A percentile compares a stretch with the other conserved stretches of the same genome.
Evolutionary conservation across 306 rosid species (phyloP).

Genomic region (Prunus salicina): DNA sequence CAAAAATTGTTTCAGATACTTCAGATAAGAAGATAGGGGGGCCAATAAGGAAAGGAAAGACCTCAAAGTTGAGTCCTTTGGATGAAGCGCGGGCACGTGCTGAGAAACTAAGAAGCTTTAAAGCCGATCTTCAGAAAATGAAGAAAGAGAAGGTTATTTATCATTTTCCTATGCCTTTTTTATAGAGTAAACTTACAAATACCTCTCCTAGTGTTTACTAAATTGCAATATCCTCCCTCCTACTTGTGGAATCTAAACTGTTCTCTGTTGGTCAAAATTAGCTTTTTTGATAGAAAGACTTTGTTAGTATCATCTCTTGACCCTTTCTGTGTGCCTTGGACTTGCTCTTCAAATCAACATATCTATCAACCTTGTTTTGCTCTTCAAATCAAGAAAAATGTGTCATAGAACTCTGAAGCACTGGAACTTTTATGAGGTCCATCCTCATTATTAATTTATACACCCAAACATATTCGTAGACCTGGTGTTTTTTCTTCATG

Average conservation of each 20-base stretch:
- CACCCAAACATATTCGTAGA: neutral
- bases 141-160: slow-evolving; percentile 90
- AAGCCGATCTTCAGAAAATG: slow-evolving; percentile 96
- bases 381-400: neutral
- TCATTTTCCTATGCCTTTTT: neutral
- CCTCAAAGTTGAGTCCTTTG: slow-evolving; percentile 84
- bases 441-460: neutral
- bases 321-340: neutral
- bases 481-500: neutral
- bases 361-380: neutral
- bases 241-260: neutral
- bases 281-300: neutral
- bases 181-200: neutral
- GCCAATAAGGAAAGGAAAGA: slow-evolving; percentile 81
- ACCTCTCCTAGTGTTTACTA: neutral
- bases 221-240: neutral
- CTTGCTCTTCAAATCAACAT: neutral
- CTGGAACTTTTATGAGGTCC: neutral
- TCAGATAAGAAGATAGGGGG: slow-evolving; percentile 64
- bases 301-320: neutral
- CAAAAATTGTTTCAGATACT: slow-evolving; percentile 50
- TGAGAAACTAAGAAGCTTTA: slow-evolving; percentile 74
- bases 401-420: neutral
- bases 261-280: neutral
- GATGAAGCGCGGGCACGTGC: slow-evolving; percentile 98